phyloP scores from a whole-genome alignment of 163 green algal species.

The Prototheca wickerhamii region DNA sequence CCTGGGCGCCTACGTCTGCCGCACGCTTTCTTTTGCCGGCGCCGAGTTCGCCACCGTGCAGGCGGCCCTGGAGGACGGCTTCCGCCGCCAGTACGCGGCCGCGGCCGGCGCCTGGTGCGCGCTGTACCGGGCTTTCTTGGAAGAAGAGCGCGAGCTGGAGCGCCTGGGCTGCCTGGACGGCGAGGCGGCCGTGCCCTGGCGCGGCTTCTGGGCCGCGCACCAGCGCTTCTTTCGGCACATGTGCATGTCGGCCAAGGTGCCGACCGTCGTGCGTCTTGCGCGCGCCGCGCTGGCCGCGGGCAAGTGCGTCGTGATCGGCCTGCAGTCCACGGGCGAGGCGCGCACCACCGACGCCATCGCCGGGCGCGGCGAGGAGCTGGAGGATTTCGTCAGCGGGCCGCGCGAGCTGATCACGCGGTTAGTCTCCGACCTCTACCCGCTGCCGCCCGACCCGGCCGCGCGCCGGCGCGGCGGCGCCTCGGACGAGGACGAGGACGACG shows the following conservation, averaged over 20 bases:
- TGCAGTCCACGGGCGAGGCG: constrained; percentile 73
- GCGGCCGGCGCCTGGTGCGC: constrained; percentile 30
- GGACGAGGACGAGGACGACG: constrained; percentile 14
- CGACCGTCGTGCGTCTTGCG: constrained; percentile 39
- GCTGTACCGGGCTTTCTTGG: constrained; percentile 34
- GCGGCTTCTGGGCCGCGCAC: constrained; percentile 54
- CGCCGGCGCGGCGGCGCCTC: background rate
- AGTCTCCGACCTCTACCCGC: constrained; percentile 52
- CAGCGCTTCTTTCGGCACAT: constrained; percentile 67
- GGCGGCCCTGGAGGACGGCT: constrained; percentile 23
- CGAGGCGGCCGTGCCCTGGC: constrained; percentile 23
- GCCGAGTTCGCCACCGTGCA: constrained; percentile 33
- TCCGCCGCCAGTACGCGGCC: constrained; percentile 23
- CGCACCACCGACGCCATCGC: constrained; percentile 21
- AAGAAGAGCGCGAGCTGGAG: constrained; percentile 14
- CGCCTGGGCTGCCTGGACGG: background rate
- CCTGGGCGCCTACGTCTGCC: constrained; percentile 63
- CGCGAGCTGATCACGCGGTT: constrained; percentile 54
- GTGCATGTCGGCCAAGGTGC: constrained; percentile 69
- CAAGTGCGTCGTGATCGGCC: constrained; percentile 51
- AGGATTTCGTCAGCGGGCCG: constrained; percentile 55
- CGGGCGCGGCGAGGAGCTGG: constrained; percentile 41
- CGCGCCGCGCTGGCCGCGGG: constrained; percentile 43
- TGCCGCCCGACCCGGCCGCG: constrained; percentile 29
- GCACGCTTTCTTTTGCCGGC: constrained; percentile 56